Evolutionary conservation across 2,329 filamentous ascomycete genomes (phyloP), one percentile per base, ranked within the genome.

Genomic region (Diaporthe vaccinii): DNA sequence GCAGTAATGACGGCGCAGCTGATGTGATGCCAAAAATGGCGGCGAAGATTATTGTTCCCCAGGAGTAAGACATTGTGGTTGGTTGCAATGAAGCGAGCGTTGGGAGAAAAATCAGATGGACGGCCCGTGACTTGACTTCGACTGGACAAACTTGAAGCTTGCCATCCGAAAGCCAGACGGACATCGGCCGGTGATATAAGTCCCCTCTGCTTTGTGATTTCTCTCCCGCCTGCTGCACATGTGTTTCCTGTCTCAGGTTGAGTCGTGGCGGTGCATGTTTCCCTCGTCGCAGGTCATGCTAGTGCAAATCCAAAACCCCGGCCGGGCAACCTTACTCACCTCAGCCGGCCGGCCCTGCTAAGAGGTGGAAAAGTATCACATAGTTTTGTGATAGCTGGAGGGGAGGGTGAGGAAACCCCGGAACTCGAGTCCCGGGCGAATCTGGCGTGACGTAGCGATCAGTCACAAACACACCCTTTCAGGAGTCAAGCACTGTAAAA

Each of bases 241-340:
- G 15, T 68, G 46, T 68, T 68, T 68, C 46, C 31, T 53, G 65
- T 68, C 65, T 68, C 65, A 53, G 65, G 46, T 68, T 68, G 65
- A 68, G 65, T 68, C 65, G 65, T 39, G 65, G 65, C 65, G 65
- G 65, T 53, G 65, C 65, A 53, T 68, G 61, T 53, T 68, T 68
- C 46, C 65, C 65, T 68, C 65, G 65, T 68, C 65, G 46, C 65
- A 68, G 65, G 65, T 68, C 65, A 68, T 68, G 65, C 46, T 41
- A 68, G 65, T 68, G 65, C 46, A 68, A 68, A 68, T 68, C 65
- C 65, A 68, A 68, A 68, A 53, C 65, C 65, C 65, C 65, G 12
- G 31, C 46, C 49, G 44, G 49, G 36, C 65, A 68, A 68, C 65
- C 65, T 55, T 41, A 20, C 65, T 68, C 62, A 51, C 44, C 44